Evolutionary conservation across 148 eudicot species (phyloP), one percentile per base, ranked within the genome.

Genomic region (Silene uniflora): DNA sequence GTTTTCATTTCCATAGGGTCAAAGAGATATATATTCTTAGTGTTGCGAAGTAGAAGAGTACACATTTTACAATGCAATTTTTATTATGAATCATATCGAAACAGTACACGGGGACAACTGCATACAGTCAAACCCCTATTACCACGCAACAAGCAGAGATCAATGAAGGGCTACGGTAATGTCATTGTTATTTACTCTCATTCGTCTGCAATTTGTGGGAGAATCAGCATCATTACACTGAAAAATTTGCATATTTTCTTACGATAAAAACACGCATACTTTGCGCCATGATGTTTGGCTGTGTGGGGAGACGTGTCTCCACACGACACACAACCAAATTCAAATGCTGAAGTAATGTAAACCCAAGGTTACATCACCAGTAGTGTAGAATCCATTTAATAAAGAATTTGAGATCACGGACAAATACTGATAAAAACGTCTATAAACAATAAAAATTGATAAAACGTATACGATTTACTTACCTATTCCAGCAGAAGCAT

Each of bases 401-500:
- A 25, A 25, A 25, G 42, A 18, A 64, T 22, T 52, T 19, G 42
- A 25, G 44, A 39, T 39, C 10, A 29, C 9, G 23, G 32, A 7
- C 12, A 66, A 66, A 66, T 7, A 16, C 17, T 23, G 25, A 61
- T 21, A 8, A 24, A 21, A 61, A 59, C 3, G 17, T 18, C 14
- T 16, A 2, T n/a, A 9, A 14, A 63, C 1, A 21, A 69, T 62
- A 62, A 16, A 27, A 71, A 25, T 17, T 10, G 21, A 18, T 64
- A 32, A 32, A 32, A 32, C 35, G 56, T 75, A 68, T 70, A 39
- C 0, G 44, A 7, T 39, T 39, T 39, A 39, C 44, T 9, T 39
- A 72, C 75, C 66, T 44, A 19, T 75, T 17, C 56, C 67, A 42
- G 49, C 58, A 25, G 27, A 56, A 61, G 46, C 49, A 69, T 64